Evolutionary conservation across 768 basidiomycete genomes (phyloP).

Genomic region (Inosperma sp.): DNA sequence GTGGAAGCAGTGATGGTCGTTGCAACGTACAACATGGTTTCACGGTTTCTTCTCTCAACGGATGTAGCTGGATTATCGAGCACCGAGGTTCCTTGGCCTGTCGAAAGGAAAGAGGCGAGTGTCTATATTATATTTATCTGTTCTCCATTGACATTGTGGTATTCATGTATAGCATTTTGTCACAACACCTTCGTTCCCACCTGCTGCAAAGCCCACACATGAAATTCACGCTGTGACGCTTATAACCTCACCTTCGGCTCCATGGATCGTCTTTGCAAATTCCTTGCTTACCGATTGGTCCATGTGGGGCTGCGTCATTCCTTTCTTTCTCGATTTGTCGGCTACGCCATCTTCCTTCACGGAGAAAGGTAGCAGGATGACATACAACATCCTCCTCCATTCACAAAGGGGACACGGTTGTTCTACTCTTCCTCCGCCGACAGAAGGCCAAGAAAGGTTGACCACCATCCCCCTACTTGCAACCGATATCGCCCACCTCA

Average conservation of each 20-base stretch:
- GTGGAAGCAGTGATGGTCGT: constrained; percentile 53
- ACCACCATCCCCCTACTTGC: constrained; percentile 44
- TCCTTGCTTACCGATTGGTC: constrained; percentile 44
- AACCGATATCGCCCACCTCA: constrained; percentile 39
- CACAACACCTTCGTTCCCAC: constrained; percentile 31
- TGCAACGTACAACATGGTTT: constrained; percentile 65
- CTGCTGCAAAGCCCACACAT: constrained; percentile 22
- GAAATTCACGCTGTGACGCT: constrained; percentile 42
- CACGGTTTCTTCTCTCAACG: constrained; percentile 56
- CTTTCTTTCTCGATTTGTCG: constrained; percentile 35
- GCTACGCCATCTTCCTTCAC: constrained; percentile 10
- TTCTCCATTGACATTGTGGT: background rate
- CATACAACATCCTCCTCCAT: constrained; percentile 47
- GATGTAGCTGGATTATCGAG: constrained; percentile 55
- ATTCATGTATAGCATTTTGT: constrained; percentile 35
- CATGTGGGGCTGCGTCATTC: constrained; percentile 46
- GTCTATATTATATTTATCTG: background rate
- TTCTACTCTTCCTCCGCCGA: constrained; percentile 32
- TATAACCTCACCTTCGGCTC: constrained; percentile 34
- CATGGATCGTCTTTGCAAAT: constrained; percentile 50
- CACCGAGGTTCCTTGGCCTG: constrained; percentile 45
- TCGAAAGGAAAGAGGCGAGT: constrained; percentile 41
- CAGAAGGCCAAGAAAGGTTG: constrained; percentile 11
- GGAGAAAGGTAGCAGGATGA: background rate
- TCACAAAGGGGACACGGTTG: constrained; percentile 50